phyloP scores from a whole-genome alignment of 495 filamentous ascomycete species.

The Podospora comata region DNA sequence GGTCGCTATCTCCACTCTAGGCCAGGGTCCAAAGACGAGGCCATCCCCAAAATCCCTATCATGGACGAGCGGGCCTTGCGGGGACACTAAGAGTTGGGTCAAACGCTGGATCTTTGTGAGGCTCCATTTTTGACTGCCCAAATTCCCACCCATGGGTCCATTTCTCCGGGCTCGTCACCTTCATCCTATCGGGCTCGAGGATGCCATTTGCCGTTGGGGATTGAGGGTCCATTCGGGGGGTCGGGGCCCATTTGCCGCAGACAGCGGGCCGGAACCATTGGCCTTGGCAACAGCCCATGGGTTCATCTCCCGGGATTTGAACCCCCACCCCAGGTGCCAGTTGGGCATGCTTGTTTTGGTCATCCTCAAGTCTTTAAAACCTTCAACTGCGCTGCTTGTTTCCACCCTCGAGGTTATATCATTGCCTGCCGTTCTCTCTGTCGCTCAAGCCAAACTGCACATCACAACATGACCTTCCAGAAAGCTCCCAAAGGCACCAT shows the following conservation, averaged over 20 bases:
- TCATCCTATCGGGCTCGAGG: not conserved
- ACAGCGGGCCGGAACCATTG: not conserved
- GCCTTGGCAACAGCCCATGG: not conserved
- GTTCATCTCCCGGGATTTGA: not conserved
- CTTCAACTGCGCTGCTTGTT: no score
- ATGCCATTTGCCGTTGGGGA: not conserved
- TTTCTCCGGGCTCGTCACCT: not conserved
- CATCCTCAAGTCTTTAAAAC: not conserved
- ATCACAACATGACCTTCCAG: not conserved
- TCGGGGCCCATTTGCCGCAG: not conserved
- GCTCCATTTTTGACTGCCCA: not conserved
- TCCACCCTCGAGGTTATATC: no score
- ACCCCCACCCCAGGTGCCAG: not conserved
- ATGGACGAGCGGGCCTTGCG: not conserved
- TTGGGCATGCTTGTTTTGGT: not conserved
- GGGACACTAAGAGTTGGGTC: not conserved
- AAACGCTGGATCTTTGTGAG: not conserved
- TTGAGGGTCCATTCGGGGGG: not conserved
- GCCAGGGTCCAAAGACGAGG: not conserved
- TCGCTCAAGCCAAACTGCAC: not conserved
- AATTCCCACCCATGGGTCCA: not conserved
- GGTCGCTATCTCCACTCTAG: not conserved
- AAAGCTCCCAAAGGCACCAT: conserved; percentile 52
- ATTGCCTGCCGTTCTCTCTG: not conserved
- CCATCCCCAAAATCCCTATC: not conserved